Percentiles rank a stretch among this genome's conserved stretches.
Conservation (phyloP, 1,284 basidiomycete genomes). For the Psilocybe mexicana region DNA sequence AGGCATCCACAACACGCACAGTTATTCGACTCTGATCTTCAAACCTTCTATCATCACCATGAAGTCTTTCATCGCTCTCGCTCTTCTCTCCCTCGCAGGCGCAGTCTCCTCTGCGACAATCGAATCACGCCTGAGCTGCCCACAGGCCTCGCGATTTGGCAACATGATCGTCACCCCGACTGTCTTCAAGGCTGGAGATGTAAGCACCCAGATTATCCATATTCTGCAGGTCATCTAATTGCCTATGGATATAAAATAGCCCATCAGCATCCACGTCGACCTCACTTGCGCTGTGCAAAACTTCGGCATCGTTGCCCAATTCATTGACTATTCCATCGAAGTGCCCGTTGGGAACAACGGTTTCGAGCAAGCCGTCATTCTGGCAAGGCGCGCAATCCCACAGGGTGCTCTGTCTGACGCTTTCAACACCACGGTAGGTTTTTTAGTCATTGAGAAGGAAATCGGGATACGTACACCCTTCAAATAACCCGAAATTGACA, state of each 20-base stretch:
- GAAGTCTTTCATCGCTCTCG: conserved; percentile 1
- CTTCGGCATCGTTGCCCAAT: conserved; percentile 1
- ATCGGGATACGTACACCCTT: too few relatives aligned
- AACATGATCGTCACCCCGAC: neutral
- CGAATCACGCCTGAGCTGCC: neutral
- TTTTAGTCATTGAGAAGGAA: neutral
- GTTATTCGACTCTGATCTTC: too few relatives aligned
- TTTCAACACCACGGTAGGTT: neutral
- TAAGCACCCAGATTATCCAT: neutral
- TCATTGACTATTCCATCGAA: neutral
- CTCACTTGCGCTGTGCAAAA: neutral
- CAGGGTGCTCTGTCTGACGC: neutral
- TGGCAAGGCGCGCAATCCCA: neutral
- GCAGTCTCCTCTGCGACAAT: conserved; percentile 1
- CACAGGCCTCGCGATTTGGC: conserved; percentile 3
- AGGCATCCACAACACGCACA: neutral
- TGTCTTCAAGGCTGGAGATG: neutral
- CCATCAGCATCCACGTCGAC: neutral
- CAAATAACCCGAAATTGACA: neutral
- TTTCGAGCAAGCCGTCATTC: neutral
- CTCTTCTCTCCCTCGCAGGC: conserved; percentile 4
- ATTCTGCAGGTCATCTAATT: neutral
- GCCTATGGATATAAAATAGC: neutral
- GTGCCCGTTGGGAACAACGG: neutral
- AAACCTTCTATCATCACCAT: neutral